Conservation (phyloP, 2,329 filamentous ascomycete genomes). For the Colletotrichum sp. region DNA sequence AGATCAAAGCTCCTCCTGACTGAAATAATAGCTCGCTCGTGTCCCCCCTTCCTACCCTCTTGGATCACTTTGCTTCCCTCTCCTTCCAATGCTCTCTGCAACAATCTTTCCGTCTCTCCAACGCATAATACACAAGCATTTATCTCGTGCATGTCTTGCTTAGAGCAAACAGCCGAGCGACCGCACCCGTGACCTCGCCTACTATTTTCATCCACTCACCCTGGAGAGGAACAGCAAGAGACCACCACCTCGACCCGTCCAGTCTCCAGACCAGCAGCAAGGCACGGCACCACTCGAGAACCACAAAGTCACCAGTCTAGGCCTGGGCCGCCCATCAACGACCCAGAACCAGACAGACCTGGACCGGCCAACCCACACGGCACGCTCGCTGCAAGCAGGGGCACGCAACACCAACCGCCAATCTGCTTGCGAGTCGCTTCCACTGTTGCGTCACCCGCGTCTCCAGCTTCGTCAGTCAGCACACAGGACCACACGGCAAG, state of each 20-base stretch:
- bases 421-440: conserved; percentile 1
- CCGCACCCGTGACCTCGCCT: background rate
- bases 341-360: background rate
- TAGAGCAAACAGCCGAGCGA: background rate
- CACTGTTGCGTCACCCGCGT: conserved; percentile 15
- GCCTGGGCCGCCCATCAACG: conserved; percentile 6
- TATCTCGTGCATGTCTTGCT: background rate
- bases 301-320: background rate
- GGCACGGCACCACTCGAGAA: background rate
- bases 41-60: background rate
- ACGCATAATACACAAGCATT: background rate
- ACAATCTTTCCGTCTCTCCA: background rate
- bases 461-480: conserved; percentile 12
- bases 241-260: too few relatives aligned
- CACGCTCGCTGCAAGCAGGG: conserved; percentile 10
- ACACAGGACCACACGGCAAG: background rate
- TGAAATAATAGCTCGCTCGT: background rate
- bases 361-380: background rate
- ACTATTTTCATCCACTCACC: background rate
- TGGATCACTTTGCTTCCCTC: background rate
- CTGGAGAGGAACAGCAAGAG: background rate
- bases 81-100: background rate
- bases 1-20: background rate
- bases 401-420: background rate
- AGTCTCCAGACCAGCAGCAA: background rate